Base-by-base conservation (phyloP, 352 stramenopile species). In the Phytopythium chamaehyphon region DNA sequence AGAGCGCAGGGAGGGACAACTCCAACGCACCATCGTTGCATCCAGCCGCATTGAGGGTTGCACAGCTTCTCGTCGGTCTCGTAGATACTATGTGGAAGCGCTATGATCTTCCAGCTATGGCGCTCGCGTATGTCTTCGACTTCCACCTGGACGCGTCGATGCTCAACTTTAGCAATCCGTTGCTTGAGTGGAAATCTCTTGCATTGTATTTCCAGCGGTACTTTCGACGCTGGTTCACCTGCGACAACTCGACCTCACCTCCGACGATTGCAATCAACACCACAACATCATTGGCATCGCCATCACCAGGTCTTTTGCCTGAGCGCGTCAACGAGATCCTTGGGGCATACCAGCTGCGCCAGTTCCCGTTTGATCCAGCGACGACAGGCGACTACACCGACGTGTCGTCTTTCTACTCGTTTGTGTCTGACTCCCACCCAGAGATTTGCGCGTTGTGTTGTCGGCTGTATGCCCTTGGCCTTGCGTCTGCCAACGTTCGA, bases 351-450 rank as follows among this genome's bases (percentile, higher is more conserved):
- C 80, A 86, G 40, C 54, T 76, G 38, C 76, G 72, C 10, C 73
- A 87, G 38, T 91, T 89, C 40, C 80, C 83, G 14, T 91, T 93
- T 21, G 80, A 91, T 51, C 48, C 59, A 1, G 71, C 80, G 26
- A 90, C 77, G 15, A 88, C 80, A 19, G 81, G 63, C 54, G 80
- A 87, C 51, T 90, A 93, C 55, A 61, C 74, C 0, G 80, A 93
- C 47, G 77, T 90, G 38, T 88, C 76, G 38, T 90, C 80, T 7
- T 93, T 93, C 55, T 93, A 93, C 59, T 89, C 80, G 50, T 89
- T 90, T 43, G 69, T 93, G 8, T 86, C 83, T 8, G 78, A 90
- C 47, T 88, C 83, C 7, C 71, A 90, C 37, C 78, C 78, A 1
- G 78, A 93, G 55, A 83, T 93, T 15, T 90, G 78, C 19, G 80